phyloP scores from a whole-genome alignment of 2,329 filamentous ascomycete genomes.

The Daldinia sp. region DNA sequence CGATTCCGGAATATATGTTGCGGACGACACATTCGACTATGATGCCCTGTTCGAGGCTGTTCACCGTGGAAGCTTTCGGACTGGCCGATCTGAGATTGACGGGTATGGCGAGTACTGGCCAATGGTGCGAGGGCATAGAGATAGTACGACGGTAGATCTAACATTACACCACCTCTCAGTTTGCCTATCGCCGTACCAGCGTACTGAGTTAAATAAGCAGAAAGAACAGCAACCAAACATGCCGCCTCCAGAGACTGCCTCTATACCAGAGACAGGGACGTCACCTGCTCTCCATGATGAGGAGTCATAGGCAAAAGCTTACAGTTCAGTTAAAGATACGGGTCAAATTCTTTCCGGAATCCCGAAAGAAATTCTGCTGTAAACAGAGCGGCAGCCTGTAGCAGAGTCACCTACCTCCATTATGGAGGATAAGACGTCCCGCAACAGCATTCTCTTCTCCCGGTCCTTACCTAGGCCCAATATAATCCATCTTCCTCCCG shows the following conservation, averaged over 20 bases:
- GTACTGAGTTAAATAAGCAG: background rate
- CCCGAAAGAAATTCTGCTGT: background rate
- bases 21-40: conserved; percentile 36
- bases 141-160: background rate
- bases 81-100: conserved; percentile 30
- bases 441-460: no score
- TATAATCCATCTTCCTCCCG: no score
- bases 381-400: no score
- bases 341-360: background rate
- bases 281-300: background rate
- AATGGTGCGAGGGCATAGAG: conserved; percentile 8
- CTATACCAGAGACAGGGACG: no score
- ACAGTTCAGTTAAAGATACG: background rate
- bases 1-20: conserved; percentile 21
- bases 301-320: background rate
- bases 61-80: conserved; percentile 18
- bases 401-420: no score
- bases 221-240: background rate
- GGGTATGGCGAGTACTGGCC: conserved; percentile 23
- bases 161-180: background rate
- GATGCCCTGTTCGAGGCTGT: conserved; percentile 25
- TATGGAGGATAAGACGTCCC: no score
- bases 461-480: no score
- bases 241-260: background rate
- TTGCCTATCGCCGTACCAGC: background rate